Conservation (phyloP, 257 asterid genomes). For the Catharanthus roseus region DNA sequence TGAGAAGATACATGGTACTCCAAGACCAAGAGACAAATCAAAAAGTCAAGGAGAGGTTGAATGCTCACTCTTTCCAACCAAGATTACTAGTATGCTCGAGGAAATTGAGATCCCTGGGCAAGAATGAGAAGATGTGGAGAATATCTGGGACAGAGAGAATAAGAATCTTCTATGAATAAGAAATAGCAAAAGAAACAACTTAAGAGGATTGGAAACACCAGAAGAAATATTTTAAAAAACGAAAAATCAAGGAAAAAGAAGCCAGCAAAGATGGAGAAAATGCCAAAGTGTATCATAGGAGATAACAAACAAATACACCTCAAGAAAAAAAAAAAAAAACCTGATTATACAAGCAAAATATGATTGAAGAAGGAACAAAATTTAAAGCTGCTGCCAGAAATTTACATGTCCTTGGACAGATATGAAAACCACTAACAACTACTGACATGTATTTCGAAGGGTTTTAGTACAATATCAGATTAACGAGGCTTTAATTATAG, state of each 20-base stretch:
- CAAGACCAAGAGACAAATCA: slow-evolving; percentile 6
- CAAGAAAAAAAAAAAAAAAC: neutral
- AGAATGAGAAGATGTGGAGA: slow-evolving; percentile 89
- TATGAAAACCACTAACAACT: neutral
- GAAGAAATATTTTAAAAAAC: neutral
- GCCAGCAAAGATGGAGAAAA: neutral
- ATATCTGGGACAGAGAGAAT: slow-evolving; percentile 53
- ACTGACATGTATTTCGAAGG: neutral
- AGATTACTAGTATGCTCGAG: slow-evolving; percentile 86
- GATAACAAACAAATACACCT: neutral
- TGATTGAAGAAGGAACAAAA: neutral
- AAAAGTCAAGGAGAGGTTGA: slow-evolving; percentile 6
- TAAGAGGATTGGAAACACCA: neutral
- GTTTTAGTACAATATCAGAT: neutral
- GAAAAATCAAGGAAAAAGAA: neutral
- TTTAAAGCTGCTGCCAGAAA: neutral
- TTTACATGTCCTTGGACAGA: neutral
- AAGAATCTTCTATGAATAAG: neutral
- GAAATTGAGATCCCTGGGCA: slow-evolving; percentile 96
- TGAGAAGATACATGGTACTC: slow-evolving; percentile 9
- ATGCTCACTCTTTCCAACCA: slow-evolving; percentile 97
- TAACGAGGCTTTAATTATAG: neutral
- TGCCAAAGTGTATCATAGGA: neutral
- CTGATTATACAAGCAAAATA: neutral
- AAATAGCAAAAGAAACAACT: neutral